A percentile compares a stretch with the other conserved stretches of the same genome.
Evolutionary conservation across 2,329 filamentous ascomycete genomes (phyloP).

Genomic region (Scorias spongiosa): DNA sequence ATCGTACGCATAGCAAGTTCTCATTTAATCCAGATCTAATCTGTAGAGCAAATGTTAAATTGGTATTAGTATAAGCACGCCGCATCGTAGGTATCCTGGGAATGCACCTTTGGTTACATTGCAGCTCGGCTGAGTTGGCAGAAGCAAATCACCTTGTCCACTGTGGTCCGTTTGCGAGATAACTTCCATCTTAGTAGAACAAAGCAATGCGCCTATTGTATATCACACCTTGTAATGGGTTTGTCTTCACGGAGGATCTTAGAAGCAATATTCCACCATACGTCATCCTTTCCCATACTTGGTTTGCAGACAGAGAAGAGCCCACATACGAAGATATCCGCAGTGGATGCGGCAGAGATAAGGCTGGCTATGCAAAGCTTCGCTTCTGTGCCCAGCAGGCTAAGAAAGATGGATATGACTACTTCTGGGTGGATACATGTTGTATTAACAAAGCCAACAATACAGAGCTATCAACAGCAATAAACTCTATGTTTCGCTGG

Average conservation of each 20-base stretch:
- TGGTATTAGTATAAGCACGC: too few relatives aligned
- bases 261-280: background rate
- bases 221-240: too few relatives aligned
- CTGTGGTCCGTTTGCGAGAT: too few relatives aligned
- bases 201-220: too few relatives aligned
- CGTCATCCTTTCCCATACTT: slow-evolving; percentile 1
- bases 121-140: too few relatives aligned
- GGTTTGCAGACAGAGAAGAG: background rate
- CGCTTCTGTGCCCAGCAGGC: slow-evolving; percentile 10
- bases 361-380: slow-evolving; percentile 15
- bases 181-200: too few relatives aligned
- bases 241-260: background rate
- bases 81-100: too few relatives aligned
- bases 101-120: too few relatives aligned
- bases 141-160: too few relatives aligned
- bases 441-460: slow-evolving; percentile 10
- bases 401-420: slow-evolving; percentile 6
- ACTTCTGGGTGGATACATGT: slow-evolving; percentile 10
- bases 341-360: background rate
- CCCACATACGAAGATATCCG: background rate
- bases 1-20: too few relatives aligned
- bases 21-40: too few relatives aligned
- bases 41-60: too few relatives aligned
- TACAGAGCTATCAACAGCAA: slow-evolving; percentile 7
- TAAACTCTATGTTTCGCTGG: slow-evolving; percentile 11